phyloP scores from a whole-genome alignment of 2,329 filamentous ascomycete species.

The Hymenoscyphus albidus region DNA sequence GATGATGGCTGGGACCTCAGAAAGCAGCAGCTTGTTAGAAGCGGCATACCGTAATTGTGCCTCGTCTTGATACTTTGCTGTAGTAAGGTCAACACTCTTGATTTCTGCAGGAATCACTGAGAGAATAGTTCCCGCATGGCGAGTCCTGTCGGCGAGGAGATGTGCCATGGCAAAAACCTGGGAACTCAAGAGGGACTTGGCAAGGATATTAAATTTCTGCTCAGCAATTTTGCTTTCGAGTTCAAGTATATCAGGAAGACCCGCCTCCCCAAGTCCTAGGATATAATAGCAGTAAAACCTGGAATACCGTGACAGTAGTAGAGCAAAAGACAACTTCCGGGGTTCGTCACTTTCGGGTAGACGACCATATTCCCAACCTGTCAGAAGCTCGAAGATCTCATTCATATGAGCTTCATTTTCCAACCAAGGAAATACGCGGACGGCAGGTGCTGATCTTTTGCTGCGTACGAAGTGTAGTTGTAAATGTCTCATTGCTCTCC shows the following conservation, averaged over 20 bases:
- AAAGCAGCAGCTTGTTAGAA: not conserved
- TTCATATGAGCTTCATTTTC: not conserved
- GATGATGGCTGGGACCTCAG: not conserved
- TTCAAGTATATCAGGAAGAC: constrained; percentile 14
- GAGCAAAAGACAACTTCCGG: constrained; percentile 3
- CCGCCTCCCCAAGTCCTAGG: constrained; percentile 20
- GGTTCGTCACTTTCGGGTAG: not conserved
- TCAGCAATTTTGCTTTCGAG: constrained; percentile 13
- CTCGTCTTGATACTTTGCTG: not conserved
- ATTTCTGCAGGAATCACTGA: not conserved
- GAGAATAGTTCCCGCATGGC: not conserved
- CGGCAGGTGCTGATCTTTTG: not conserved
- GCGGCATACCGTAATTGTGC: not conserved
- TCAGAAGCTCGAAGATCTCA: constrained; percentile 18
- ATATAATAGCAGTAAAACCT: constrained; percentile 15
- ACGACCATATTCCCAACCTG: constrained; percentile 13
- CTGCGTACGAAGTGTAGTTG: not conserved
- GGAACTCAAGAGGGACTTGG: not conserved
- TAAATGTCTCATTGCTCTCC: not conserved
- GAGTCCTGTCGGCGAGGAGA: not conserved
- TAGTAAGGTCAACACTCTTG: not conserved
- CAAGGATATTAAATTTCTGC: not conserved
- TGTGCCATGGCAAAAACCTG: not conserved
- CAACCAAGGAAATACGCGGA: constrained; percentile 3
- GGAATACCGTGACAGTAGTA: not conserved